A percentile compares a stretch with the other conserved stretches of the same genome.
These are phyloP conservation scores for Chromosphaera perkinsii DNA, from an alignment of 208 protist genomes.

Conservation along the genomic window DNA sequence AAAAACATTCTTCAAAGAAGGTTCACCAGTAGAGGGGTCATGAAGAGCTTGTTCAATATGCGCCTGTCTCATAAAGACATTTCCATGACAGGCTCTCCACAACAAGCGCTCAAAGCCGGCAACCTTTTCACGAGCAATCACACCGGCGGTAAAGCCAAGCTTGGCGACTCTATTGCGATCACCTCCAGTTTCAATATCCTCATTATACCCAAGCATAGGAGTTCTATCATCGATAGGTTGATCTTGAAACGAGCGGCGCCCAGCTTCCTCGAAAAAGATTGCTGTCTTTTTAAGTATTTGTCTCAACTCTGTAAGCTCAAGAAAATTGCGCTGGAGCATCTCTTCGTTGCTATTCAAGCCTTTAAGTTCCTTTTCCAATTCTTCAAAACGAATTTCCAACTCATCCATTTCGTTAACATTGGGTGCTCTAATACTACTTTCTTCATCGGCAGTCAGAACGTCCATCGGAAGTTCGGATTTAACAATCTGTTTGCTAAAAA, in stretches of 20 bases:
- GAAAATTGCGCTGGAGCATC: constrained; percentile 54
- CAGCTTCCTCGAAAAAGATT: constrained; percentile 55
- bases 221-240: too few species aligned
- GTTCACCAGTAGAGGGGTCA: constrained; percentile 65
- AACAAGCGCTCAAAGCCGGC: constrained; percentile 80
- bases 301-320: constrained; percentile 61
- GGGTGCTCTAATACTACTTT: too few species aligned
- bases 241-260: too few species aligned
- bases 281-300: constrained; percentile 55
- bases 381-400: constrained; percentile 76
- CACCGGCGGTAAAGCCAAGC: constrained; percentile 79
- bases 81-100: constrained; percentile 88
- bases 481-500: too few species aligned
- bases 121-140: constrained; percentile 78
- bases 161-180: neutral
- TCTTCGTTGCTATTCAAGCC: constrained; percentile 74
- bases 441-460: too few species aligned
- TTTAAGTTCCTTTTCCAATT: constrained; percentile 75
- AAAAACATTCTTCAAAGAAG: constrained; percentile 84
- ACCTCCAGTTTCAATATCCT: too few species aligned
- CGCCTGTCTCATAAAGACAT: constrained; percentile 69
- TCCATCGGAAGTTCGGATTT: too few species aligned
- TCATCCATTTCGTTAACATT: constrained; percentile 47
- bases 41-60: constrained; percentile 77
- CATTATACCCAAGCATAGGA: too few species aligned